phyloP scores from a whole-genome alignment of 23 red algal species.

The Gracilaria domingensis region DNA sequence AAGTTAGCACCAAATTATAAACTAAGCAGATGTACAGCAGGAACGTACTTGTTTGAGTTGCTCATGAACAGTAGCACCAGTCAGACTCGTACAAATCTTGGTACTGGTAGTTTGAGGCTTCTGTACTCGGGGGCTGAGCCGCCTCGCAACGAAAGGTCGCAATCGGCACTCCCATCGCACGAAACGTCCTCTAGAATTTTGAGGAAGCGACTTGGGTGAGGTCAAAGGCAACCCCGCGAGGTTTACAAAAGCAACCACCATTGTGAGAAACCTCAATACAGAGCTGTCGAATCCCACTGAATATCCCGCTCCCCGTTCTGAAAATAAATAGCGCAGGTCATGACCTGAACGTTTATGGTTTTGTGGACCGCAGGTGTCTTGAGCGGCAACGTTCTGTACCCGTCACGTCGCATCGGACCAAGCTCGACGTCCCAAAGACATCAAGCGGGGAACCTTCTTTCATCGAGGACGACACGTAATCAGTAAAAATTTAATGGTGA shows the following conservation, averaged over 20 bases:
- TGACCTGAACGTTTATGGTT: neutral
- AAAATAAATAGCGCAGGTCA: neutral
- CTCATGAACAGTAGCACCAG: conserved; percentile 33
- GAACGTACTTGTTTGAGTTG: conserved; percentile 37
- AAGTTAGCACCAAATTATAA: neutral
- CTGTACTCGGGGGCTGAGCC: neutral
- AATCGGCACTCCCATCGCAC: neutral
- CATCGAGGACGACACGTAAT: no score
- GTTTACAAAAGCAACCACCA: neutral
- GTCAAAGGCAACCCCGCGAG: neutral
- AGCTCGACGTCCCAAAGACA: neutral
- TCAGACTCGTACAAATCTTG: conserved; percentile 56
- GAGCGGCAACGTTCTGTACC: no score
- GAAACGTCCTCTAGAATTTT: neutral
- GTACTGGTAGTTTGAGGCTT: neutral
- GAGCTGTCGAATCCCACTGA: no score
- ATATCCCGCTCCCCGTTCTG: no score
- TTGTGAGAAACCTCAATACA: neutral
- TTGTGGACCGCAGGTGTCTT: no score
- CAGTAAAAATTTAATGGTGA: no score
- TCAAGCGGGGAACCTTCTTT: no score
- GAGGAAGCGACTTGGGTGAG: neutral
- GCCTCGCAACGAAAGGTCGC: neutral
- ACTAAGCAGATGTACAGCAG: no score
- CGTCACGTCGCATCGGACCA: neutral